A percentile compares a stretch with the other conserved stretches of the same genome.
These are phyloP conservation scores for Psilocybe azurescens DNA, from an alignment of 768 basidiomycete species.

Conservation along the genomic window DNA sequence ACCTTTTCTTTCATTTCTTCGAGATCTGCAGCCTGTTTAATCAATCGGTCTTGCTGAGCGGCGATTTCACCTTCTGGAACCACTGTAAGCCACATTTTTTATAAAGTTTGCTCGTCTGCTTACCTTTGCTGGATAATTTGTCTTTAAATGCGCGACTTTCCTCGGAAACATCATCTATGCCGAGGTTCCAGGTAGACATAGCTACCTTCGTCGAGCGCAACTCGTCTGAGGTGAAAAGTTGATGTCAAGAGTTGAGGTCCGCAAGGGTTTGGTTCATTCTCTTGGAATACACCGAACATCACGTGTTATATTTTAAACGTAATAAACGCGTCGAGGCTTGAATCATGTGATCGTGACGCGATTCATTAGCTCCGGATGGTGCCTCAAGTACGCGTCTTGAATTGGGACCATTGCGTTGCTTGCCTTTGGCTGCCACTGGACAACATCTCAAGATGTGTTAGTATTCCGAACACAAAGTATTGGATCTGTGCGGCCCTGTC, in stretches of 20 bases:
- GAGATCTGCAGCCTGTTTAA: conserved; percentile 45
- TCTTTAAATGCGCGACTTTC: conserved; percentile 52
- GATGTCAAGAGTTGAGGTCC: not conserved
- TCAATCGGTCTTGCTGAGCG: conserved; percentile 48
- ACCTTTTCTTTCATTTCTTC: conserved; percentile 45
- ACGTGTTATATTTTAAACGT: conserved; percentile 14
- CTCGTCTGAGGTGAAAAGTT: conserved; percentile 11
- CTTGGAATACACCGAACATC: conserved; percentile 1
- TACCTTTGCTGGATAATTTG: conserved; percentile 57
- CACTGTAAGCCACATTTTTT: conserved; percentile 16
- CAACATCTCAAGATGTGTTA: no score
- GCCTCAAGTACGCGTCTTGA: no score
- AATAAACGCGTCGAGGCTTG: conserved; percentile 24
- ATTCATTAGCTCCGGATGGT: not conserved
- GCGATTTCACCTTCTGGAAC: conserved; percentile 52
- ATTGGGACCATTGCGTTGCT: no score
- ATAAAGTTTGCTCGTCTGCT: conserved; percentile 6
- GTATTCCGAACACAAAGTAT: no score
- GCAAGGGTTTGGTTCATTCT: not conserved
- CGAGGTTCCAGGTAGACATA: conserved; percentile 56
- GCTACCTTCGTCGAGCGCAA: conserved; percentile 18
- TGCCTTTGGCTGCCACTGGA: no score
- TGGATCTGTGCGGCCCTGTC: no score
- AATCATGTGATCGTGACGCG: conserved; percentile 33
- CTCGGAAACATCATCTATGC: conserved; percentile 50